A percentile compares a stretch with the other conserved stretches of the same genome.
Conservation (phyloP, 805 yeast genomes). For the Yarrowia sp. region DNA sequence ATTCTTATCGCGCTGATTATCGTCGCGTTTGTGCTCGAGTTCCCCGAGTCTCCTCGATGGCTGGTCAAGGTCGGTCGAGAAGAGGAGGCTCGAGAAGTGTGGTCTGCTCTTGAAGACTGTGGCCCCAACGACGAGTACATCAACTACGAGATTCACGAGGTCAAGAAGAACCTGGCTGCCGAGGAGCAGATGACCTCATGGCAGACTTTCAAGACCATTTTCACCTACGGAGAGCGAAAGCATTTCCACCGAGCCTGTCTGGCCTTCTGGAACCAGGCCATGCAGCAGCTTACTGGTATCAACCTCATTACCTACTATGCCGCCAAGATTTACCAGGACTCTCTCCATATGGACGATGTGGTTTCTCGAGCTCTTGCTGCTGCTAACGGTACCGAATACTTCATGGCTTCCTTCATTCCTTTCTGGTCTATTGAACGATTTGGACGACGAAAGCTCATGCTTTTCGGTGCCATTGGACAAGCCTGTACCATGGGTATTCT, state of each 20-base stretch:
- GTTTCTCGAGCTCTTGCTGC: slow-evolving; percentile 32
- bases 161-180: slow-evolving; percentile 6
- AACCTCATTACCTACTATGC: slow-evolving; percentile 90
- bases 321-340: slow-evolving; percentile 67
- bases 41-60: slow-evolving; percentile 89
- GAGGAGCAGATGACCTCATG: background rate
- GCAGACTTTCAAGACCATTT: background rate
- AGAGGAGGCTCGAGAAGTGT: slow-evolving; percentile 45
- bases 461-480: slow-evolving; percentile 69
- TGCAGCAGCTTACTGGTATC: slow-evolving; percentile 88
- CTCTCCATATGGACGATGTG: slow-evolving; percentile 47
- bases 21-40: slow-evolving; percentile 53
- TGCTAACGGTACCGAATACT: slow-evolving; percentile 48
- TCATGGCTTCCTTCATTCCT: slow-evolving; percentile 57
- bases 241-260: slow-evolving; percentile 32
- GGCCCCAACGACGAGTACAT: background rate
- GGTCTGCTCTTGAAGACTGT: slow-evolving; percentile 11
- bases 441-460: slow-evolving; percentile 69
- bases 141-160: slow-evolving; percentile 6
- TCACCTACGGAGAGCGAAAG: slow-evolving; percentile 23
- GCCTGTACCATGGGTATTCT: slow-evolving; percentile 38
- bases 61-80: slow-evolving; percentile 63
- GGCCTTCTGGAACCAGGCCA: slow-evolving; percentile 42
- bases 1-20: slow-evolving; percentile 54
- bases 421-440: slow-evolving; percentile 37